phyloP scores from a whole-genome alignment of 768 basidiomycete genomes.

The Naganishia friedmannii region DNA sequence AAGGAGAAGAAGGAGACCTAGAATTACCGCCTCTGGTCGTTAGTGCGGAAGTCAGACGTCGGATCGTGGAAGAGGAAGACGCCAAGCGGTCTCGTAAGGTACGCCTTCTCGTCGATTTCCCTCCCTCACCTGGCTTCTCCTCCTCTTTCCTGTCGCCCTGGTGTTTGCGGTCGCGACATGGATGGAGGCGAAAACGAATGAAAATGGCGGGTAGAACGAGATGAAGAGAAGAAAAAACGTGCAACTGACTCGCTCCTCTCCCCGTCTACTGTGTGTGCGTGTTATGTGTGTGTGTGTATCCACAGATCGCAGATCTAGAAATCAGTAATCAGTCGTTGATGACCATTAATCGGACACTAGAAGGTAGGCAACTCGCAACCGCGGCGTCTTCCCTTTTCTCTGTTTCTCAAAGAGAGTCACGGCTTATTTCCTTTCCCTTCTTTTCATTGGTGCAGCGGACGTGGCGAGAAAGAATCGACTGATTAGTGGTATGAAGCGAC shows the following conservation, averaged over 20 bases:
- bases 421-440: not conserved
- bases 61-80: slow-evolving; percentile 19
- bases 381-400: not conserved
- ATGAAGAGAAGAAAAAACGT: too few species aligned
- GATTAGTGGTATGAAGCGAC: slow-evolving; percentile 18
- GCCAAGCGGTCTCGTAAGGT: slow-evolving; percentile 35
- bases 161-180: too few species aligned
- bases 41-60: not conserved
- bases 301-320: slow-evolving; percentile 50
- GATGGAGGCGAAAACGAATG: too few species aligned
- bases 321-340: slow-evolving; percentile 48
- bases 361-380: slow-evolving; percentile 38
- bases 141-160: not conserved
- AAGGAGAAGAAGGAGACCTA: too few species aligned
- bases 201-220: too few species aligned
- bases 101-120: slow-evolving; percentile 4
- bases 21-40: not conserved
- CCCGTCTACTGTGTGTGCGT: not conserved
- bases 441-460: slow-evolving; percentile 7
- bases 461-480: slow-evolving; percentile 22
- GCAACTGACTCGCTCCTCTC: not conserved
- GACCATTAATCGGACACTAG: slow-evolving; percentile 47
- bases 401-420: not conserved
- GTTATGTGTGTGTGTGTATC: too few species aligned
- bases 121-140: not conserved